phyloP scores from a whole-genome alignment of 768 basidiomycete genomes.

The Coprinellus micaceus region DNA sequence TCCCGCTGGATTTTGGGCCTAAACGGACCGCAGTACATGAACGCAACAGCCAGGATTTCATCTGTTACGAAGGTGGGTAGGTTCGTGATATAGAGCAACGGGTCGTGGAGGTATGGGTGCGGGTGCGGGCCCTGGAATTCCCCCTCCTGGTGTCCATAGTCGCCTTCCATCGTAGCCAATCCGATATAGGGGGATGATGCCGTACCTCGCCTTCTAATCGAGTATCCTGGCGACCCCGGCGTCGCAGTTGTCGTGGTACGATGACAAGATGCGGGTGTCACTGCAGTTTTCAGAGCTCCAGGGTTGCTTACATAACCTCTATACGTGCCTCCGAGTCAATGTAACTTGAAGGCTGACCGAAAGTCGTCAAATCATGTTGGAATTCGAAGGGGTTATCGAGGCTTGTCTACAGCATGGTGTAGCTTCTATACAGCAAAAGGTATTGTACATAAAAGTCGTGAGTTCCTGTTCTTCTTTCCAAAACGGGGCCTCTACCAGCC shows the following conservation, averaged over 20 bases:
- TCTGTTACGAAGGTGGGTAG: conserved; percentile 71
- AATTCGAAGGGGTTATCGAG: no score
- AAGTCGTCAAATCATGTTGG: no score
- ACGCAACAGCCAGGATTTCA: conserved; percentile 70
- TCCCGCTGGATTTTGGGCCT: conserved; percentile 74
- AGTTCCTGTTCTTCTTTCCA: background rate
- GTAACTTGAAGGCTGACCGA: no score
- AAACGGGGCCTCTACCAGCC: background rate
- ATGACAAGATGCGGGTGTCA: no score
- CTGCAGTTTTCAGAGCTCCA: no score
- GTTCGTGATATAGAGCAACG: conserved; percentile 76
- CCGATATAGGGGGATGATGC: conserved; percentile 14
- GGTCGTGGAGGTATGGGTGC: conserved; percentile 85
- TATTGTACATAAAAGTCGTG: background rate
- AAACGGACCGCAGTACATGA: conserved; percentile 76
- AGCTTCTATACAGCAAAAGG: no score
- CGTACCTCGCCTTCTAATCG: conserved; percentile 10
- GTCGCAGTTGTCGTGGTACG: no score
- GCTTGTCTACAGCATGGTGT: no score
- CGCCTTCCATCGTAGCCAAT: conserved; percentile 43
- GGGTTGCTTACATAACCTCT: no score
- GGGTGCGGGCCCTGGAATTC: conserved; percentile 40
- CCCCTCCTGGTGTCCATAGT: conserved; percentile 33
- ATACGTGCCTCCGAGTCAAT: no score
- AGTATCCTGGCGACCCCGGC: background rate